A percentile compares a stretch with the other conserved stretches of the same genome.
phyloP scores from a whole-genome alignment of 176 grass and related monocot genomes.

The Bothriochloa decipiens region DNA sequence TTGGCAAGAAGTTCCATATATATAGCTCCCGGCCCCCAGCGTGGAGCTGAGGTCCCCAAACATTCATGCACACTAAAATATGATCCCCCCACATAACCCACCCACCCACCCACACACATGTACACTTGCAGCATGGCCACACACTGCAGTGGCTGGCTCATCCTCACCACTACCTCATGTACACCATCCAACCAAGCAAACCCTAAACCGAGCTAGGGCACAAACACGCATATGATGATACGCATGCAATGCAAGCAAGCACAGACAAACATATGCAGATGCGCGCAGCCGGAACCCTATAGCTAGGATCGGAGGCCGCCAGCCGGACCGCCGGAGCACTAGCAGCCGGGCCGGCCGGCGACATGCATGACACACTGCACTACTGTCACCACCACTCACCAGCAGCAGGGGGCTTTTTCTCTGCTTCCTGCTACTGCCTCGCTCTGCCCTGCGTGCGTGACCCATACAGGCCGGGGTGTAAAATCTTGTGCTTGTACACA shows the following conservation, averaged over 20 bases:
- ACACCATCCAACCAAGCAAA: neutral
- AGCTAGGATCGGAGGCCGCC: too few relatives aligned
- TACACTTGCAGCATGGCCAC: neutral
- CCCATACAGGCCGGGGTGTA: neutral
- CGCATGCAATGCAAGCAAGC: neutral
- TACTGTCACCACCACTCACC: neutral
- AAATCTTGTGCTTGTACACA: slow-evolving; percentile 35
- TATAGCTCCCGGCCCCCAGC: neutral
- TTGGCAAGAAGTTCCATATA: neutral
- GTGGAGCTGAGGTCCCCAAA: neutral
- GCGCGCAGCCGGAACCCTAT: too few relatives aligned
- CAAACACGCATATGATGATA: neutral
- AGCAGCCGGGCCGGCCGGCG: neutral
- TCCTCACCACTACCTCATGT: neutral
- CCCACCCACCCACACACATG: neutral
- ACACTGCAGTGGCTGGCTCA: neutral
- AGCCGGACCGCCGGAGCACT: neutral
- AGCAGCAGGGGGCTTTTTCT: neutral
- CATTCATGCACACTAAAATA: neutral
- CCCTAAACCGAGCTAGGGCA: too few relatives aligned
- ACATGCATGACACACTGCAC: neutral
- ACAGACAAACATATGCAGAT: neutral
- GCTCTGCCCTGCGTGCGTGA: neutral
- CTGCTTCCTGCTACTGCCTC: neutral
- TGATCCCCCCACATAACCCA: neutral